Conservation (phyloP, 1,284 basidiomycete species). For the Malassezia nana region DNA sequence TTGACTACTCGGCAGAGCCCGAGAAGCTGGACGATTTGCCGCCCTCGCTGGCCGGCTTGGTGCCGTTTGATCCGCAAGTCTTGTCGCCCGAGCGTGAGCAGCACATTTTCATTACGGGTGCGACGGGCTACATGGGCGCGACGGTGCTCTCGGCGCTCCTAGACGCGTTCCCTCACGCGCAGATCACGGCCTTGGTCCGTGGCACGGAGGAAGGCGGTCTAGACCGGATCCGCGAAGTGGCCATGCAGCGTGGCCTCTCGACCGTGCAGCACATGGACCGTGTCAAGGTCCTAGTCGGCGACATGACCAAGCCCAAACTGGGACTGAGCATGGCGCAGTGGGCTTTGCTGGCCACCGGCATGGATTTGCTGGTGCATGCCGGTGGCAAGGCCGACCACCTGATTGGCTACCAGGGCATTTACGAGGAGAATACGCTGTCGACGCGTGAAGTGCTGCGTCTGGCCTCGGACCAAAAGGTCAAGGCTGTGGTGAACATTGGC, state of each 20-base stretch:
- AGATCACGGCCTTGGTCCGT: slow-evolving; percentile 46
- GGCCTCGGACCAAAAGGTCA: slow-evolving; percentile 35
- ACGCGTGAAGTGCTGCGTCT: slow-evolving; percentile 49
- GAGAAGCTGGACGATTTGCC: slow-evolving; percentile 21
- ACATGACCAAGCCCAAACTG: slow-evolving; percentile 42
- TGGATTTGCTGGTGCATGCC: slow-evolving; percentile 44
- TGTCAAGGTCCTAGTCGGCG: slow-evolving; percentile 19
- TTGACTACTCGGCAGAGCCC: slow-evolving; percentile 18
- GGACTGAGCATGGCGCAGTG: slow-evolving; percentile 43
- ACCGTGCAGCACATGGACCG: slow-evolving; percentile 19
- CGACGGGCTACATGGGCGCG: slow-evolving; percentile 47
- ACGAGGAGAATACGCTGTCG: slow-evolving; percentile 45
- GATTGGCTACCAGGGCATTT: slow-evolving; percentile 47
- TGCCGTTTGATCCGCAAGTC: slow-evolving; percentile 16
- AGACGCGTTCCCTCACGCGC: slow-evolving; percentile 28
- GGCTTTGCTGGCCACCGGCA: slow-evolving; percentile 32
- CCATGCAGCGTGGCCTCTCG: slow-evolving; percentile 7
- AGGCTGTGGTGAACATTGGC: slow-evolving; percentile 45
- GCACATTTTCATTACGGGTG: slow-evolving; percentile 45
- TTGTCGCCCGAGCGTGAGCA: slow-evolving; percentile 23
- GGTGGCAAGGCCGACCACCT: slow-evolving; percentile 48
- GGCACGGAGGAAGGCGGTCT: slow-evolving; percentile 45
- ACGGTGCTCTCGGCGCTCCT: slow-evolving; percentile 43
- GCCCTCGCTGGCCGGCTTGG: slow-evolving; percentile 9
- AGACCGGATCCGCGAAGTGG: slow-evolving; percentile 30